Percentiles rank a stretch among this genome's conserved stretches.
Conservation (phyloP, 78 protist species). For the Capsaspora owczarzaki region DNA sequence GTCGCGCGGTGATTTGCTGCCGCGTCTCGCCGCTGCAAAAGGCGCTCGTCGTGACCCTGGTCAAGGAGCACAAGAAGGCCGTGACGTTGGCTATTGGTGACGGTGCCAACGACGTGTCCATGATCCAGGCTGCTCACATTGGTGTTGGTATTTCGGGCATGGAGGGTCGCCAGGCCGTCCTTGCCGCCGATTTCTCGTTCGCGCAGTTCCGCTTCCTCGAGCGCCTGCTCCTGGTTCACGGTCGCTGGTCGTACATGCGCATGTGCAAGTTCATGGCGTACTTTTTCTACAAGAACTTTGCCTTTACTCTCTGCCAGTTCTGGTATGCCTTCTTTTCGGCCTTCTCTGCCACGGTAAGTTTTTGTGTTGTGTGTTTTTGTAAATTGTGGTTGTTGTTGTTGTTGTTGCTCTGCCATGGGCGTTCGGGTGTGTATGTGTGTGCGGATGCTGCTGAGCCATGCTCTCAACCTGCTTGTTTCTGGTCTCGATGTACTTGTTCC, state of each 20-base stretch:
- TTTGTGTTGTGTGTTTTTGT: neutral
- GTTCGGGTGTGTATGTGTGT: neutral
- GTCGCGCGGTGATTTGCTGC: constrained; percentile 67
- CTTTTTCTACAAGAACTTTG: constrained; percentile 17
- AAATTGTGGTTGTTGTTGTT: neutral
- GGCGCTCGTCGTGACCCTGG: constrained; percentile 15
- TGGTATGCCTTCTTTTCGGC: neutral
- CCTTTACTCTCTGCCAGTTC: neutral
- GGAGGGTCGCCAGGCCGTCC: constrained; percentile 86
- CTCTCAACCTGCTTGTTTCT: neutral
- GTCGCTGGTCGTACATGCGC: constrained; percentile 60
- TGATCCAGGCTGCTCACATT: constrained; percentile 69
- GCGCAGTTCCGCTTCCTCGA: neutral
- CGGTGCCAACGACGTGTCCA: constrained; percentile 79
- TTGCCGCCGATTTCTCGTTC: constrained; percentile 57
- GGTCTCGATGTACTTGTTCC: neutral
- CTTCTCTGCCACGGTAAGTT: neutral
- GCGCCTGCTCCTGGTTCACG: constrained; percentile 44
- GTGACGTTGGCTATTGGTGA: constrained; percentile 92
- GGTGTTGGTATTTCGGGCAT: constrained; percentile 94
- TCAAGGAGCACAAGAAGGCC: constrained; percentile 33
- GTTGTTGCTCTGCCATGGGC: neutral
- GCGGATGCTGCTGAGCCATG: neutral
- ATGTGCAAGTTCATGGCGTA: constrained; percentile 6
- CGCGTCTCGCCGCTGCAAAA: constrained; percentile 84